Evolutionary conservation across 2,329 filamentous ascomycete genomes (phyloP), one percentile per base, ranked within the genome.

Genomic region (Akanthomyces muscarius): DNA sequence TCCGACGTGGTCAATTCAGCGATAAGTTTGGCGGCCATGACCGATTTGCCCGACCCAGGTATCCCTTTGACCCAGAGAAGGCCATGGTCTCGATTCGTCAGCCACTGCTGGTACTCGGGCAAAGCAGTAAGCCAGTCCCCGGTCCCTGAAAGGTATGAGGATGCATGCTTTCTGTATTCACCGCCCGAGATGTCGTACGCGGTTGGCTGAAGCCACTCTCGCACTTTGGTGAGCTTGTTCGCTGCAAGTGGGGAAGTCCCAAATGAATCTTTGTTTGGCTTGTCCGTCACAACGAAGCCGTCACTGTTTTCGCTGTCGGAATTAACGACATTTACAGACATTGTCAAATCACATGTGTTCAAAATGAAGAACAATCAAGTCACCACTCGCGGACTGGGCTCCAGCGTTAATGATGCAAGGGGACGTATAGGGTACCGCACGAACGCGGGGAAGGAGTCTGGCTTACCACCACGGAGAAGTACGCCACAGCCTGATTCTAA

Each of bases 31-130:
- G 73, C 71, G 2, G 73, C 71, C 25, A 74, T 67, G 23, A 77
- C 74, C 5, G 74, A 76, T 65, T 77, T 76, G 2, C 77, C 77
- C 3, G 73, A 72, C 0, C 76, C 76, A 0, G 76, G 72, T 16
- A 77, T 74, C 0, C 76, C 77, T 64, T 64, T 71, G 65, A 77
- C 70, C 70, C 70, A 74, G 16, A 75, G 70, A 18, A 71, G 18
- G 16, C 68, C 68, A 36, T 66, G 36, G 2, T 65, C 59, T 1
- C 48, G 38, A 8, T 51, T 50, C 0, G 44, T 11, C 5, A 68
- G 55, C 69, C 69, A 70, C 28, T 66, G 16, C 18, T 64, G 56
- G 42, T 68, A 70, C 4, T 64, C 47, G 11, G 51, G 47, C 14
- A 51, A 67, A 0, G 61, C 63, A n/a, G 51, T 63, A 33, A 69